Evolutionary conservation across 306 rosid genomes (phyloP).

Genomic region (Betula pendula): DNA sequence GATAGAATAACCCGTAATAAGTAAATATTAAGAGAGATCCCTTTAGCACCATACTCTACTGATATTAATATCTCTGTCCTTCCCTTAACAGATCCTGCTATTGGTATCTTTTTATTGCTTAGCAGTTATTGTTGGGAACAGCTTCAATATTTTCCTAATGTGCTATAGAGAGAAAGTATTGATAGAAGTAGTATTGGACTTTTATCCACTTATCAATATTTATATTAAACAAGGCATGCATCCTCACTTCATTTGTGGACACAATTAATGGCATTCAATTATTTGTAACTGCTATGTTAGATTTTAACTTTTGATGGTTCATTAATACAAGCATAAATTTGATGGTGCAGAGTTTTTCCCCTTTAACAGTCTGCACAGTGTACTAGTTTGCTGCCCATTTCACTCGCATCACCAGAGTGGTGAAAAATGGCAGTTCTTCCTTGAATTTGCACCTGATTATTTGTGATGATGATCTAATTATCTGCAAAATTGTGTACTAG

Average conservation of each 20-base stretch:
- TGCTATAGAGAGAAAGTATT: neutral
- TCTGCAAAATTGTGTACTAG: constrained; percentile 44
- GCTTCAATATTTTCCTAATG: neutral
- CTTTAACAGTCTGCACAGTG: neutral
- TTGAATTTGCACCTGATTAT: constrained; percentile 9
- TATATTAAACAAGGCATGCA: neutral
- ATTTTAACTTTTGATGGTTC: neutral
- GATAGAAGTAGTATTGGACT: neutral
- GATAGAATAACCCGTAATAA: neutral
- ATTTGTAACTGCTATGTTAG: neutral
- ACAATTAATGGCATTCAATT: neutral
- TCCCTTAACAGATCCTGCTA: neutral
- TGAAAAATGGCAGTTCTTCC: neutral
- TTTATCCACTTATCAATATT: neutral
- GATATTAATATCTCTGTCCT: neutral
- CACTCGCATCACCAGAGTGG: neutral
- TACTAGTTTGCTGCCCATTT: neutral
- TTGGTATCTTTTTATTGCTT: constrained; percentile 13
- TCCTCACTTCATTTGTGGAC: constrained; percentile 1
- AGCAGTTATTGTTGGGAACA: neutral
- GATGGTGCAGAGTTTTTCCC: neutral
- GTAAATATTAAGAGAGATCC: neutral
- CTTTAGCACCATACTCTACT: neutral
- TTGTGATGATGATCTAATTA: constrained; percentile 24
- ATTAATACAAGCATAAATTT: neutral